Evolutionary conservation across 192 early-diverging fungal genomes (phyloP).

Genomic region (Phycomyces nitens): DNA sequence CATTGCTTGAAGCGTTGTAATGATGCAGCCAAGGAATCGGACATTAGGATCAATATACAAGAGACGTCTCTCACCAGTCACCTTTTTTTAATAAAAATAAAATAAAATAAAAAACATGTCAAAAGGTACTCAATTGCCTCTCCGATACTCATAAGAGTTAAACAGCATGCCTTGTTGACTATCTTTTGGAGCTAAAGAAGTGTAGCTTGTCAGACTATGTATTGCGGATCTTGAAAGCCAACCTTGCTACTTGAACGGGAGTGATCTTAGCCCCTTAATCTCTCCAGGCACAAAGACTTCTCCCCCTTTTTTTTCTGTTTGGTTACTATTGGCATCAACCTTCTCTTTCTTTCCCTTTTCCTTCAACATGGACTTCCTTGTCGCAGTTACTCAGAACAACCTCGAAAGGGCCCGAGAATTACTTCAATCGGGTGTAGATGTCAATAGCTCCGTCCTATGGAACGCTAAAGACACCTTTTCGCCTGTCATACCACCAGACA

Average conservation of each 20-base stretch:
- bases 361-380: conserved; percentile 39
- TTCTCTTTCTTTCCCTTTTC: background rate
- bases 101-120: no score
- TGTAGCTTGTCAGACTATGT: no score
- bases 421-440: conserved; percentile 40
- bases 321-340: no score
- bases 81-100: background rate
- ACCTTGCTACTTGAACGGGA: no score
- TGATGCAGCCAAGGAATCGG: background rate
- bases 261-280: no score
- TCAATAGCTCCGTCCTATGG: conserved; percentile 43
- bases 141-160: background rate
- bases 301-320: background rate
- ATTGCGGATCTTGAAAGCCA: no score
- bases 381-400: conserved; percentile 40
- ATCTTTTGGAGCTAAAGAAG: no score
- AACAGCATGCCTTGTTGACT: no score
- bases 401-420: conserved; percentile 33
- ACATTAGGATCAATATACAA: background rate
- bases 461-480: conserved; percentile 39
- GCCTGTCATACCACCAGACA: conserved; percentile 34
- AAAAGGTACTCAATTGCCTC: background rate
- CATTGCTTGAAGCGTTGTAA: background rate
- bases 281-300: no score
- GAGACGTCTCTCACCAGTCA: background rate